phyloP scores from a whole-genome alignment of 1,139 yeast species.

The Geotrichum carabidarum region DNA sequence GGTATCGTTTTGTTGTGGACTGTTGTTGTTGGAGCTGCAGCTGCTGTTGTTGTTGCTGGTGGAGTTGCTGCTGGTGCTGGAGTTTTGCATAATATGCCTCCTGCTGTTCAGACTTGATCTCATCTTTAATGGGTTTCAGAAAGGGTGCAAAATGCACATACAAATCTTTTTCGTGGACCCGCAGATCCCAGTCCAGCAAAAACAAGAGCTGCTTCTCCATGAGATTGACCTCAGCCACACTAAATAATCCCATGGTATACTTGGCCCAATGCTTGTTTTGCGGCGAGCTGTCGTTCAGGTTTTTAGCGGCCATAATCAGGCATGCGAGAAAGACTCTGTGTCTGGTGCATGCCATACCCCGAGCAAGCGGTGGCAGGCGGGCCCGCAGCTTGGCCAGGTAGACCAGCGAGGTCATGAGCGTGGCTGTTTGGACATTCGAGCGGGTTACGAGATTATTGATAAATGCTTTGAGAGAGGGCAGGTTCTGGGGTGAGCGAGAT shows the following conservation, averaged over 20 bases:
- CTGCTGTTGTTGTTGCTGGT: neutral
- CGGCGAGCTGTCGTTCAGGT: constrained; percentile 87
- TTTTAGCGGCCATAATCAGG: constrained; percentile 82
- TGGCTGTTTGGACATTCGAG: constrained; percentile 92
- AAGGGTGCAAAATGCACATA: constrained; percentile 67
- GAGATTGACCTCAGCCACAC: constrained; percentile 75
- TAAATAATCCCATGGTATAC: constrained; percentile 78
- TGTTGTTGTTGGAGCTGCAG: neutral
- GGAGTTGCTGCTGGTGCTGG: neutral
- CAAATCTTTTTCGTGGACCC: constrained; percentile 65
- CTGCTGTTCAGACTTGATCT: constrained; percentile 2
- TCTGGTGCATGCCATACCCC: constrained; percentile 89
- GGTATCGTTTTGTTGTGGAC: neutral
- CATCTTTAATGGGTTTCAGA: constrained; percentile 34
- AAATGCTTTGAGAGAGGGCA: constrained; percentile 54
- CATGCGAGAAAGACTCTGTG: constrained; percentile 89
- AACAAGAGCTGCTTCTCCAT: constrained; percentile 84
- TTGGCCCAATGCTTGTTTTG: constrained; percentile 93
- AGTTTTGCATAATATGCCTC: constrained; percentile 1
- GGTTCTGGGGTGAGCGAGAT: neutral
- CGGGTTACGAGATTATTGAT: constrained; percentile 66
- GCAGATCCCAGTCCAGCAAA: constrained; percentile 78
- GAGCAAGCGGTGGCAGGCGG: constrained; percentile 81
- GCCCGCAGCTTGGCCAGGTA: constrained; percentile 72
- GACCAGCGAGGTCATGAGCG: constrained; percentile 85